Evolutionary conservation across 495 filamentous ascomycete genomes (phyloP).

Genomic region (Lophium mytilinum): DNA sequence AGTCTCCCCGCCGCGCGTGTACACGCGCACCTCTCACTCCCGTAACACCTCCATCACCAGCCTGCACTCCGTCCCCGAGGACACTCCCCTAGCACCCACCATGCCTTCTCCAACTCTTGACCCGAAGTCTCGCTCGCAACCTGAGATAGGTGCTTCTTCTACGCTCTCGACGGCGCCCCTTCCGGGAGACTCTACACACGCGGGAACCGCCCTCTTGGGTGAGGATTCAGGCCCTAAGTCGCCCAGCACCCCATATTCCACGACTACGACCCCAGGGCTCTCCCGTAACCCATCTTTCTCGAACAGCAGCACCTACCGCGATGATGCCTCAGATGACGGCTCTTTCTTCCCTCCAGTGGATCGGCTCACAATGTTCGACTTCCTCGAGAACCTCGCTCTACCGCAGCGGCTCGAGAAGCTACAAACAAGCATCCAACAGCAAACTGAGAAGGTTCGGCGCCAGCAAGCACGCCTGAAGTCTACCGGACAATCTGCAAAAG

Average conservation of each 20-base stretch:
- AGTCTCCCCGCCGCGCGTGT: slow-evolving; percentile 13
- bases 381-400: slow-evolving; percentile 88
- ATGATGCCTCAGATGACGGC: slow-evolving; percentile 60
- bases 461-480: slow-evolving; percentile 68
- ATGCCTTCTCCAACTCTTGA: slow-evolving; percentile 27
- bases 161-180: slow-evolving; percentile 17
- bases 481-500: slow-evolving; percentile 48
- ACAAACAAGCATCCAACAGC: slow-evolving; percentile 66
- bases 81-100: neutral
- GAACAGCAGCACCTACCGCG: slow-evolving; percentile 39
- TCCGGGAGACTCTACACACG: slow-evolving; percentile 20
- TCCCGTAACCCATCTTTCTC: slow-evolving; percentile 72
- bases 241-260: slow-evolving; percentile 23
- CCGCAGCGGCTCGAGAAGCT: slow-evolving; percentile 82
- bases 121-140: slow-evolving; percentile 28
- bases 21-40: slow-evolving; percentile 8
- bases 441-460: slow-evolving; percentile 74
- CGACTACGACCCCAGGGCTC: slow-evolving; percentile 44
- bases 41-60: slow-evolving; percentile 9
- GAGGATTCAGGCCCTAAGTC: neutral
- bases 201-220: slow-evolving; percentile 12
- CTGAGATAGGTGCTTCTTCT: slow-evolving; percentile 17
- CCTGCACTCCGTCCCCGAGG: slow-evolving; percentile 15
- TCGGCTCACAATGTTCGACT: slow-evolving; percentile 80
- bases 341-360: slow-evolving; percentile 81